Percentiles rank a stretch among this genome's conserved stretches.
These are phyloP conservation scores for Podaxis sp. DNA, from an alignment of 768 basidiomycete species.

Conservation along the genomic window DNA sequence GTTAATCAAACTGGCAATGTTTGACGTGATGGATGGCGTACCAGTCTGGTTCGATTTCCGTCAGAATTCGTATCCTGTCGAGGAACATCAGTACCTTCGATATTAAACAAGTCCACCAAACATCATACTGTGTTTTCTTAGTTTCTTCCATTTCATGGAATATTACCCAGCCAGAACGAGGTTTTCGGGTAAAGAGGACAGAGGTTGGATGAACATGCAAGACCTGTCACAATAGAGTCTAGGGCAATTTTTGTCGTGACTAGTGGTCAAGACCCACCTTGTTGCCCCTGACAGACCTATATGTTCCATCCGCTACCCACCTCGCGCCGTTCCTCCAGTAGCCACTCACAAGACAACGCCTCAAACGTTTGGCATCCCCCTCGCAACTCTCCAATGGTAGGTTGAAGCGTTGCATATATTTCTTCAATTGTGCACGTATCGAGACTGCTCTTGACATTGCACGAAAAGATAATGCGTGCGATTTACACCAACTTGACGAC, in stretches of 20 bases:
- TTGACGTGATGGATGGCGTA: constrained; percentile 23
- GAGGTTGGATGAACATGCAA: constrained; percentile 93
- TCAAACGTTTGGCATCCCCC: constrained; percentile 78
- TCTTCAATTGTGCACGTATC: constrained; percentile 91
- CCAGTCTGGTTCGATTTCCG: constrained; percentile 97
- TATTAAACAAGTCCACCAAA: background rate
- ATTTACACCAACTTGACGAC: constrained; percentile 91
- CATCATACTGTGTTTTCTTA: constrained; percentile 82
- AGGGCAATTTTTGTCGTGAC: background rate
- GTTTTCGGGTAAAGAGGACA: constrained; percentile 90
- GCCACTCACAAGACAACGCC: constrained; percentile 88
- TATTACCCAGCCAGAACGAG: constrained; percentile 89
- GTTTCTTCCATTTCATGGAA: constrained; percentile 98
- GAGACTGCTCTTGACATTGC: constrained; percentile 93
- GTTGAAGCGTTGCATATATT: constrained; percentile 90
- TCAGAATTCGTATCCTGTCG: constrained; percentile 83
- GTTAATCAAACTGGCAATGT: background rate
- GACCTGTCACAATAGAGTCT: constrained; percentile 44
- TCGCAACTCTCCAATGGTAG: constrained; percentile 84
- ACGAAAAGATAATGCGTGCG: constrained; percentile 89
- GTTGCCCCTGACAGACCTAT: constrained; percentile 83
- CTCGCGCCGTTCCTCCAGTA: constrained; percentile 94
- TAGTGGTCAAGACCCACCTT: constrained; percentile 47
- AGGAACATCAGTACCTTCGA: constrained; percentile 17
- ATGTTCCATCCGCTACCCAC: constrained; percentile 92